Evolutionary conservation across 148 eudicot species (phyloP).

Genomic region (Rheum nobile): DNA sequence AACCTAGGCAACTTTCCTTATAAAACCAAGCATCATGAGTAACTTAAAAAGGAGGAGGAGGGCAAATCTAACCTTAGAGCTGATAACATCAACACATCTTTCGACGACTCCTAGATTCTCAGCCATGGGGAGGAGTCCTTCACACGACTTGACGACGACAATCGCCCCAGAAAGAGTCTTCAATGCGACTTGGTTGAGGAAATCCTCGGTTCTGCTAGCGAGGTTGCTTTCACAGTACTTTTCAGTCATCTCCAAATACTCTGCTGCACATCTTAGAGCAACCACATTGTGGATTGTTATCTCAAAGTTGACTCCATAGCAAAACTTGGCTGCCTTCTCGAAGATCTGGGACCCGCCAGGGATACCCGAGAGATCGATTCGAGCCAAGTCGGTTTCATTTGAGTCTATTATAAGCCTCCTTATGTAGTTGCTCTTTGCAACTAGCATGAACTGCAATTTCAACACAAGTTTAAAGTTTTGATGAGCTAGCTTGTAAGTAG

Average conservation of each 20-base stretch:
- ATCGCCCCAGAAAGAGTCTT: conserved; percentile 68
- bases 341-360: conserved; percentile 87
- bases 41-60: background rate
- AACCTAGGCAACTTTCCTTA: background rate
- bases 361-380: conserved; percentile 59
- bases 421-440: conserved; percentile 91
- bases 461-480: background rate
- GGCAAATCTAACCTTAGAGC: conserved; percentile 37
- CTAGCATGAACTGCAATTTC: conserved; percentile 65
- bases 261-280: conserved; percentile 82
- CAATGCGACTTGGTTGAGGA: conserved; percentile 69
- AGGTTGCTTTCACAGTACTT: conserved; percentile 62
- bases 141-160: conserved; percentile 66
- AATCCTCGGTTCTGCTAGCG: conserved; percentile 75
- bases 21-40: background rate
- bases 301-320: conserved; percentile 93
- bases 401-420: conserved; percentile 61
- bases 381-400: conserved; percentile 43
- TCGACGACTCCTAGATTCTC: conserved; percentile 47
- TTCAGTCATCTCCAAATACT: conserved; percentile 81
- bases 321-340: conserved; percentile 86
- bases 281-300: conserved; percentile 89
- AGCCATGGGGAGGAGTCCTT: conserved; percentile 68
- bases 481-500: background rate
- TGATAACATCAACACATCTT: conserved; percentile 58